phyloP scores from a whole-genome alignment of 768 basidiomycete genomes.

The Multifurca ochricompacta region DNA sequence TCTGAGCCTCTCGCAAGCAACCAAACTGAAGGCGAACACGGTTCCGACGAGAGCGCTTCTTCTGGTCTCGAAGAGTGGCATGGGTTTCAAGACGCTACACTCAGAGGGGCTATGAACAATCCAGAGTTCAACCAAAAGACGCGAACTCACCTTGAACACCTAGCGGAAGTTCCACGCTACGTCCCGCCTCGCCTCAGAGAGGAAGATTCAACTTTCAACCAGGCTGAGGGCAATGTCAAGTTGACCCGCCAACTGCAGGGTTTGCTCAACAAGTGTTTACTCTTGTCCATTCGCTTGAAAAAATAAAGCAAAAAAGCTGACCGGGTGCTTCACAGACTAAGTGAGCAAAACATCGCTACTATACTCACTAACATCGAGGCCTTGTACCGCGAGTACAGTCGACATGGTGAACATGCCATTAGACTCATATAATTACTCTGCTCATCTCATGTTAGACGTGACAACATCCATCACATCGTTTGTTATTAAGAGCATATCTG shows the following conservation, averaged over 20 bases:
- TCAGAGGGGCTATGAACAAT: conserved; percentile 24
- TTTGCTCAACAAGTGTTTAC: conserved; percentile 68
- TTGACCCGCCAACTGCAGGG: conserved; percentile 77
- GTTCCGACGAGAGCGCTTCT: conserved; percentile 9
- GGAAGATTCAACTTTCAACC: conserved; percentile 32
- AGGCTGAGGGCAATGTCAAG: conserved; percentile 40
- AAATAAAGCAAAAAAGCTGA: neutral
- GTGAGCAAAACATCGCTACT: conserved; percentile 77
- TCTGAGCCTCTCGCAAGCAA: conserved; percentile 25
- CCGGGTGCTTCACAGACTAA: conserved; percentile 49
- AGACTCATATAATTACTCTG: neutral
- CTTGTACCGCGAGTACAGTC: conserved; percentile 64
- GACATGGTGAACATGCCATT: conserved; percentile 52
- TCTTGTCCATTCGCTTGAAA: neutral
- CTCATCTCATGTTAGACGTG: conserved; percentile 42
- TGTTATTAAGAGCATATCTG: conserved; percentile 71
- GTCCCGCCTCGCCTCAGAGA: conserved; percentile 76
- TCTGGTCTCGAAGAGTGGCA: conserved; percentile 34
- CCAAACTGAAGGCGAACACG: conserved; percentile 25
- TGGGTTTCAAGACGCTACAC: conserved; percentile 28
- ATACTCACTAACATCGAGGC: conserved; percentile 71
- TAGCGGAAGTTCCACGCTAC: conserved; percentile 43
- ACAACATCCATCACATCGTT: conserved; percentile 70
- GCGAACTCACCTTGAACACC: neutral
- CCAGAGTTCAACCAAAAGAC: neutral